Percentiles rank a stretch among this genome's conserved stretches.
These are phyloP conservation scores for Pleurotus pulmonarius DNA, from an alignment of 768 basidiomycete genomes.

Conservation along the genomic window DNA sequence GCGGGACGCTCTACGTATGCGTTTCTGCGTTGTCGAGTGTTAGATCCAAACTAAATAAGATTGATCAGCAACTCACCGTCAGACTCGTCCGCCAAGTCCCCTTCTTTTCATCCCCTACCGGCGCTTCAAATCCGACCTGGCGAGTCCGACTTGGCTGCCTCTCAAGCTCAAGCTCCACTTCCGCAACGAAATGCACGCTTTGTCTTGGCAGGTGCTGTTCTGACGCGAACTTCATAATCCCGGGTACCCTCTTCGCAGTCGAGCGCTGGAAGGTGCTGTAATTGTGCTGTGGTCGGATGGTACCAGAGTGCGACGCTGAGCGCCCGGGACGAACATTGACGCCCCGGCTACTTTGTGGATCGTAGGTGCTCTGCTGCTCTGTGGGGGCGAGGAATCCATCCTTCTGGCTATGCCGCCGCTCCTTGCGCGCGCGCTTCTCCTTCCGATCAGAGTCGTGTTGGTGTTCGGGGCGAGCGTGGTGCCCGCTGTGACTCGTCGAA, in stretches of 20 bases:
- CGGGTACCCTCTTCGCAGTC: not conserved
- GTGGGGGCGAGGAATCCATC: not conserved
- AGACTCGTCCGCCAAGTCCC: not conserved
- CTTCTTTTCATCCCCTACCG: not conserved
- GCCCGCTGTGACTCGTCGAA: not conserved
- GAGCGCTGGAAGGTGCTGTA: not conserved
- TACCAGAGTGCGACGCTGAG: slow-evolving; percentile 1
- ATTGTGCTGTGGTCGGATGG: not conserved
- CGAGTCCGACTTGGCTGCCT: not conserved
- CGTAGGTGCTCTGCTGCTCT: not conserved
- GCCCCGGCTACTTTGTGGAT: not conserved
- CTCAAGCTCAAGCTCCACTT: not conserved
- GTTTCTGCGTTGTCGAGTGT: no score
- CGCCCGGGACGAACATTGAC: not conserved
- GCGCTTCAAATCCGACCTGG: not conserved
- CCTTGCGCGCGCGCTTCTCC: not conserved
- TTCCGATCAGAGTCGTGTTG: not conserved
- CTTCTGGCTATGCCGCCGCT: not conserved
- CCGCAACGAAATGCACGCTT: not conserved
- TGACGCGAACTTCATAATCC: slow-evolving; percentile 3
- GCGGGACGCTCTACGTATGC: slow-evolving; percentile 1
- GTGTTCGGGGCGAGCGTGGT: not conserved
- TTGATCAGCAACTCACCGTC: no score
- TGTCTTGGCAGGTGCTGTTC: slow-evolving; percentile 3
- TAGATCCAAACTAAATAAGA: no score